Evolutionary conservation across 371 early-diverging fungal genomes (phyloP).

Genomic region (Blakeslea trispora): DNA sequence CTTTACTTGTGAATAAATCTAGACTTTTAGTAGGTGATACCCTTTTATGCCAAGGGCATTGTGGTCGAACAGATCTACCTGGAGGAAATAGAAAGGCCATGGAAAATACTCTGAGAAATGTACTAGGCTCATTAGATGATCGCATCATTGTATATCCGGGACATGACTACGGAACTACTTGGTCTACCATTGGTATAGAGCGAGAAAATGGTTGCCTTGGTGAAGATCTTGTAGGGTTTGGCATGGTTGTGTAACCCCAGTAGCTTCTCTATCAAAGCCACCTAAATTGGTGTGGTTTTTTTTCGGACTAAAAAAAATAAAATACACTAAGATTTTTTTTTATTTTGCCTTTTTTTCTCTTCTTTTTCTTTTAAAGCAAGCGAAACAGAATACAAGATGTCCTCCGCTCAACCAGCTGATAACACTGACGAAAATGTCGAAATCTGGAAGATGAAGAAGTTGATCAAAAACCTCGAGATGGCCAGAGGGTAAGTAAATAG

Average conservation of each 20-base stretch:
- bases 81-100: slow-evolving; percentile 69
- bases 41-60: slow-evolving; percentile 69
- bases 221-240: slow-evolving; percentile 54
- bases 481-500: slow-evolving; percentile 85
- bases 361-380: not conserved
- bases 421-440: slow-evolving; percentile 80
- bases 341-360: slow-evolving; percentile 4
- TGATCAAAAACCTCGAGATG: slow-evolving; percentile 94
- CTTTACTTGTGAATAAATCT: slow-evolving; percentile 70
- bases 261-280: slow-evolving; percentile 10
- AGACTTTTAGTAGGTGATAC: slow-evolving; percentile 90
- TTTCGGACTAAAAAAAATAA: slow-evolving; percentile 7
- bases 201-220: slow-evolving; percentile 54
- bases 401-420: slow-evolving; percentile 21
- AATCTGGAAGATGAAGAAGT: slow-evolving; percentile 97
- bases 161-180: slow-evolving; percentile 80
- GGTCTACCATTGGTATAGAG: slow-evolving; percentile 74
- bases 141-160: slow-evolving; percentile 85
- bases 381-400: slow-evolving; percentile 12
- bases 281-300: slow-evolving; percentile 14
- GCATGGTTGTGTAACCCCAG: slow-evolving; percentile 13
- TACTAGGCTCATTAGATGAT: slow-evolving; percentile 61
- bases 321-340: not conserved
- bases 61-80: slow-evolving; percentile 80
- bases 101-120: slow-evolving; percentile 65